Base-by-base conservation (phyloP, 805 yeast species). In the Saccharomyces eubayanus region DNA sequence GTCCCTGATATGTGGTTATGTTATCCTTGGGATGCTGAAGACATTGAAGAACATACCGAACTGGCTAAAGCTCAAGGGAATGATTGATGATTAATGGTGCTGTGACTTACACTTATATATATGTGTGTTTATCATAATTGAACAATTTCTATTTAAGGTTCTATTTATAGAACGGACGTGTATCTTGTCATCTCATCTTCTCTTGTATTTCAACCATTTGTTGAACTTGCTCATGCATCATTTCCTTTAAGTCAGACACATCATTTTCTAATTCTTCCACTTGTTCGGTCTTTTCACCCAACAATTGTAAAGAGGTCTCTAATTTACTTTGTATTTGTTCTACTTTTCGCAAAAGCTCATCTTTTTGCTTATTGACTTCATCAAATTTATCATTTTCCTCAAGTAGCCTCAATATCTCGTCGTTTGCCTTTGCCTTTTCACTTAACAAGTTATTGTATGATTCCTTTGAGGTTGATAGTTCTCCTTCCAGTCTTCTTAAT, bases 261-360 rank as follows among this genome's bases (percentile, higher is more conserved):
- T 94, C 99, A 6, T 95, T 96, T 59, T 77, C 79, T 48, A 94
- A 75, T 68, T 94, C 99, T 53, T 83, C 87, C 5, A 88, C 92
- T 57, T 75, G 77, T 66, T 95, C 99, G 5, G 89, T 78, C 66
- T 90, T 90, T 65, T 91, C 97, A 5, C 96, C 96, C 14, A 92
- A 74, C 54, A 87, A 65, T 60, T 83, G 87, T n/a, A 68, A 56
- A 48, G 90, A 70, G 49, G 87, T 78, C 5, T 85, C 80, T 53
- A 77, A 76, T 51, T 72, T 70, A 21, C 67, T 62, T 16, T 73
- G 75, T 47, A 82, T 55, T 27, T 70, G 74, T 0, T 64, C 66
- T 0, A 80, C 64, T 29, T 63, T 59, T 8, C 54, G 50, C 20
- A 67, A 61, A 28, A 78, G 63, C 52, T 74, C 74, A 41, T 53